Base-by-base conservation (phyloP, 306 rosid genomes). In the Cucumis melo region DNA sequence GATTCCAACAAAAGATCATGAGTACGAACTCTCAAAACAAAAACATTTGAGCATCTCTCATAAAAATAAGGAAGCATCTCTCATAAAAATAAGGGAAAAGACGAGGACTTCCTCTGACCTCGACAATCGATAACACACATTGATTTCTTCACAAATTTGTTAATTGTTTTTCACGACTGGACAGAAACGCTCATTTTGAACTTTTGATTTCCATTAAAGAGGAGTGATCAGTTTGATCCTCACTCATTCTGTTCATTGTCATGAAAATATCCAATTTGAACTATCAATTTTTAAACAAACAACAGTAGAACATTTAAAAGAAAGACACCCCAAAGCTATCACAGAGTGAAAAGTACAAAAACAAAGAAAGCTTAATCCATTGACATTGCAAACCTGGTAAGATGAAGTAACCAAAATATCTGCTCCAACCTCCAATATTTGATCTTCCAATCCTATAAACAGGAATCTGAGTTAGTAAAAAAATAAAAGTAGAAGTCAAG, bases 381-480 rank as follows among this genome's bases (percentile, higher is more conserved):
- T 51, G 16, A 46, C 27, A 75, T 27, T n/a, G 21, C 60, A 77
- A 56, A 93, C 98, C 91, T 91, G 98, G 83, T 93, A 93, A 53
- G 98, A 93, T 11, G 98, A 93, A 81, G 97, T 87, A 78, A 93
- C 90, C 85, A 91, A 76, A 75, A 93, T 74, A 81, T 93, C 86
- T 4, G 97, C 96, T 67, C 98, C 98, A 50, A 96, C 97, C 73
- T 89, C 86, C 87, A 91, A 79, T 27, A 74, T 84, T 90, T 61
- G 99, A 86, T 78, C 97, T 89, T 54, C 89, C 95, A 77, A 87
- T 81, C 78, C 99, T 90, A 81, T 42, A 41, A 85, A 80, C 77
- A 85, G 61, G 72, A 82, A 81, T 54, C 15, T 48, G 44, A 16
- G 74, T 78, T 77, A 63, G 41, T 23, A 24, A 50, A 58, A 55